Conservation (phyloP, 345 rosid genomes). For the Populus pruinosa region DNA sequence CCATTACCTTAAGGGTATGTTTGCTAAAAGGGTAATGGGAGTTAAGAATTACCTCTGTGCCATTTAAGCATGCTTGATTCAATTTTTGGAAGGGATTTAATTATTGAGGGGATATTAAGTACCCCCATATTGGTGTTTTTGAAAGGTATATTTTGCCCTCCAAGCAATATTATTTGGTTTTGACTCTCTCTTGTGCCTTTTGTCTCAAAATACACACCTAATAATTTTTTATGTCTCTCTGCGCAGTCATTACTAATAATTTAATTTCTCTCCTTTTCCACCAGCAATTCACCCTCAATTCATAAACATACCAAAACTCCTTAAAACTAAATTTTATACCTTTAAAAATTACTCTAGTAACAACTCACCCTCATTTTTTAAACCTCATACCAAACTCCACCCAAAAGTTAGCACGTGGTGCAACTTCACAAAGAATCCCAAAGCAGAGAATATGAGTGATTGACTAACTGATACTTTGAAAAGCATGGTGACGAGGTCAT, state of each 20-base stretch:
- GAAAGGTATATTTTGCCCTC: neutral
- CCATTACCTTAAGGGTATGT: neutral
- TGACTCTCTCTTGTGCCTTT: neutral
- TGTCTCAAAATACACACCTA: neutral
- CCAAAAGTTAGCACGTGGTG: neutral
- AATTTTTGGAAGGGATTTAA: neutral
- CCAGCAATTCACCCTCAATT: neutral
- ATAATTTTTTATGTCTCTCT: neutral
- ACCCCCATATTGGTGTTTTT: neutral
- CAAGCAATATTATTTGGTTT: neutral
- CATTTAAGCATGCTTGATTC: too few species aligned
- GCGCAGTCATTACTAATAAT: too few species aligned
- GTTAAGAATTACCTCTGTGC: too few species aligned
- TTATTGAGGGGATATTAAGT: neutral
- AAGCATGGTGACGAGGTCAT: neutral
- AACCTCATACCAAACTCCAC: neutral
- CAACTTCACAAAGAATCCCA: neutral
- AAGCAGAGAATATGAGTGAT: neutral
- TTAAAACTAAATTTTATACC: neutral
- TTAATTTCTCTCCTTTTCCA: neutral
- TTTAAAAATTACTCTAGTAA: too few species aligned
- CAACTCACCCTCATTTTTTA: neutral
- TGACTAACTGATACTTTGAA: neutral
- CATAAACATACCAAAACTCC: neutral
- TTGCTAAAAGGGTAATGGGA: neutral